A percentile compares a stretch with the other conserved stretches of the same genome.
These are phyloP conservation scores for Xerocomus cyaneibrunnescens DNA, from an alignment of 1,284 basidiomycete species.

Conservation along the genomic window DNA sequence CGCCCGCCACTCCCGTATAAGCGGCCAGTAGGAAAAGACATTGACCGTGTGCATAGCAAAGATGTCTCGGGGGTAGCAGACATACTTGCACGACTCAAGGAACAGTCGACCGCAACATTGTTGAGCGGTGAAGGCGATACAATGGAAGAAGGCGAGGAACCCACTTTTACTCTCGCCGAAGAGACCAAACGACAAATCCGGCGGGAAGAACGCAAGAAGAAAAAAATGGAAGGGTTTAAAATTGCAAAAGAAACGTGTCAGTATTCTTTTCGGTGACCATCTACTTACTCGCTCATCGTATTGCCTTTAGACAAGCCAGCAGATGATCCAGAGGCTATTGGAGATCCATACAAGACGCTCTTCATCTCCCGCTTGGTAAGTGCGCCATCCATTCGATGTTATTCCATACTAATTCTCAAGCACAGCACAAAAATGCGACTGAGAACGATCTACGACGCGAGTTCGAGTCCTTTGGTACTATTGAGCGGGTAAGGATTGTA, in stretches of 20 bases:
- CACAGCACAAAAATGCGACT: conserved; percentile 81
- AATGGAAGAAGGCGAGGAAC: conserved; percentile 82
- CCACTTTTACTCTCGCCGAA: conserved; percentile 72
- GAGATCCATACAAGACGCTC: conserved; percentile 98
- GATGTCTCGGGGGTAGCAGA: conserved; percentile 71
- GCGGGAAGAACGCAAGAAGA: conserved; percentile 78
- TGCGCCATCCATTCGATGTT: conserved; percentile 8
- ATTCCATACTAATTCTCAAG: conserved; percentile 26
- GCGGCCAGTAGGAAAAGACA: conserved; percentile 81
- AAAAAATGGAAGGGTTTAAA: conserved; percentile 78
- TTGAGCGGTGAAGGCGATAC: conserved; percentile 54
- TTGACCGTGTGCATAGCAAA: conserved; percentile 70
- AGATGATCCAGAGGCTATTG: conserved; percentile 89
- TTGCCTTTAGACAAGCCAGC: conserved; percentile 76
- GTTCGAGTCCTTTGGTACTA: conserved; percentile 94
- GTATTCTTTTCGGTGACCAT: conserved; percentile 33
- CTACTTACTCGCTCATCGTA: conserved; percentile 11
- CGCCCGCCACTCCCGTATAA: conserved; percentile 84
- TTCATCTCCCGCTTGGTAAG: conserved; percentile 91
- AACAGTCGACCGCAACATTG: conserved; percentile 70
- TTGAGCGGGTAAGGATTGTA: conserved; percentile 90
- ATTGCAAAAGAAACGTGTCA: conserved; percentile 79
- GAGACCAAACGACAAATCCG: conserved; percentile 77
- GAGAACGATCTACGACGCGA: conserved; percentile 92
- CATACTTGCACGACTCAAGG: conserved; percentile 72